Evolutionary conservation across 495 filamentous ascomycete species (phyloP).

Genomic region (Sabuloglossum arenarium): DNA sequence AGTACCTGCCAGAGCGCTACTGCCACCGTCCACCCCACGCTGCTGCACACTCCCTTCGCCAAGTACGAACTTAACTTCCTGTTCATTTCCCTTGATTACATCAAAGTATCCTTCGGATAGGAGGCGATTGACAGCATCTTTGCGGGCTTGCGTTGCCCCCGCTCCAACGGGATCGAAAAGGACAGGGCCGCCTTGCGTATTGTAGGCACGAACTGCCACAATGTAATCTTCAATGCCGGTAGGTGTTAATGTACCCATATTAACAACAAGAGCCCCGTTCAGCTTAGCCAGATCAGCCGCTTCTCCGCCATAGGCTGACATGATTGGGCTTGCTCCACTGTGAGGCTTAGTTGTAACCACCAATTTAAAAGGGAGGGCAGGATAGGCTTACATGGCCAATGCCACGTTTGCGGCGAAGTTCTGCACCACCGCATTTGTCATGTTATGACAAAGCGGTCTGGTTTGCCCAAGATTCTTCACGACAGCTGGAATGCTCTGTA

Average conservation of each 20-base stretch:
- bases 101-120: conserved; percentile 56
- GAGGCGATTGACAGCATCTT: conserved; percentile 48
- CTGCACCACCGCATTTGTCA: conserved; percentile 87
- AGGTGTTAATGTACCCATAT: conserved; percentile 79
- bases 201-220: conserved; percentile 55
- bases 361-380: not conserved
- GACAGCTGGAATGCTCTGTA: conserved; percentile 28
- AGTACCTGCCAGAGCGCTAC: conserved; percentile 27
- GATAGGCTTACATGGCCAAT: conserved; percentile 35
- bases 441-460: conserved; percentile 77
- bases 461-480: conserved; percentile 33
- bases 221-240: conserved; percentile 47
- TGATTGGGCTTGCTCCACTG: conserved; percentile 70
- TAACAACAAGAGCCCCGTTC: conserved; percentile 56
- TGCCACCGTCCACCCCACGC: conserved; percentile 69
- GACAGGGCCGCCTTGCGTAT: conserved; percentile 46
- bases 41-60: conserved; percentile 36
- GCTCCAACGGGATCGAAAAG: conserved; percentile 85
- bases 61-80: conserved; percentile 60
- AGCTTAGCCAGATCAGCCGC: conserved; percentile 52
- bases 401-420: conserved; percentile 86
- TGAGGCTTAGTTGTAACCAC: not conserved
- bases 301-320: conserved; percentile 75
- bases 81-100: conserved; percentile 89
- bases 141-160: conserved; percentile 58